These are phyloP conservation scores for Umbelopsis ramanniana DNA, from an alignment of 192 early-diverging fungal genomes.

Conservation along the genomic window DNA sequence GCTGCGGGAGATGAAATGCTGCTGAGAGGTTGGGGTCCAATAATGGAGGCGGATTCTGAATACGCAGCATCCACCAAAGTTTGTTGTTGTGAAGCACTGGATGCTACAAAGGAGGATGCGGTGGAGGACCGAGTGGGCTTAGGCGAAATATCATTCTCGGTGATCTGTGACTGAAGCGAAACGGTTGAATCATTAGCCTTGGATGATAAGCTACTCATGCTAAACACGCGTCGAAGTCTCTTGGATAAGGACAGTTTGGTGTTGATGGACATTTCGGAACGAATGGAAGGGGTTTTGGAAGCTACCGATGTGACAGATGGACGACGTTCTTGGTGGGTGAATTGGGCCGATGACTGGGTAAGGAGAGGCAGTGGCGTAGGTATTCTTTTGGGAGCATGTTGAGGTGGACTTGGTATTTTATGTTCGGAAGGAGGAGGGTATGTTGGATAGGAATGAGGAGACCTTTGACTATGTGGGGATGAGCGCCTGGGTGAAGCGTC, in stretches of 20 bases:
- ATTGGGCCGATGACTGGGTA: slow-evolving; percentile 6
- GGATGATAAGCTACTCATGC: slow-evolving; percentile 30
- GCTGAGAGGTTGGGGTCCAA: neutral
- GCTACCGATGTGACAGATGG: slow-evolving; percentile 28
- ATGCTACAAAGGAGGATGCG: neutral
- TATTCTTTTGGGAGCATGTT: neutral
- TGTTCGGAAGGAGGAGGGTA: slow-evolving; percentile 7
- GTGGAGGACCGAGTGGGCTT: slow-evolving; percentile 16
- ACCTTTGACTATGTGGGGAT: neutral
- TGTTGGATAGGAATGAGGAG: neutral
- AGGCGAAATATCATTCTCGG: slow-evolving; percentile 2
- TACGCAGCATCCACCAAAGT: neutral
- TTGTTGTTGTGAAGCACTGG: neutral
- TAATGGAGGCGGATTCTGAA: neutral
- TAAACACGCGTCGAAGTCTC: slow-evolving; percentile 38
- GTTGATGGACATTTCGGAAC: slow-evolving; percentile 28
- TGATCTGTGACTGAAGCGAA: slow-evolving; percentile 16
- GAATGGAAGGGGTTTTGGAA: slow-evolving; percentile 23
- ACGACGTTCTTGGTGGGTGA: slow-evolving; percentile 3
- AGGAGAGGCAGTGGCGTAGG: slow-evolving; percentile 9
- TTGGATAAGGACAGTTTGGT: slow-evolving; percentile 37
- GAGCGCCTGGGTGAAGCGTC: slow-evolving; percentile 8
- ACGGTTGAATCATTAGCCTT: slow-evolving; percentile 10
- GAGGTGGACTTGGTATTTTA: slow-evolving; percentile 8
- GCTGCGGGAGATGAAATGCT: neutral